A percentile compares a stretch with the other conserved stretches of the same genome.
These are phyloP conservation scores for Debaryomyces coudertii DNA, from an alignment of 1,139 yeast genomes.

Conservation along the genomic window DNA sequence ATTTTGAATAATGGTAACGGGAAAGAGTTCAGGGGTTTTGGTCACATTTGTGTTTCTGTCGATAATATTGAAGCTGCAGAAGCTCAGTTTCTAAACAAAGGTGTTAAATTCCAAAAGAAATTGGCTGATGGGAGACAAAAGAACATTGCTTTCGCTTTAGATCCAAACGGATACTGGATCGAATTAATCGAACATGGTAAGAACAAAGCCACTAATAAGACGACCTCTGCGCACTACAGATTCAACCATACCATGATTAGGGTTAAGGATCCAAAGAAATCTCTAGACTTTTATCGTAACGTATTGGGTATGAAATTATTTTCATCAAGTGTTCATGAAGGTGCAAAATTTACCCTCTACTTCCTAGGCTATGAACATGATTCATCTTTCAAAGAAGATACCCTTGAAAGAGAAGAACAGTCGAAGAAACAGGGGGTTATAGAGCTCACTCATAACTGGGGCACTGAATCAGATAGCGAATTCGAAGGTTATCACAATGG, in stretches of 20 bases:
- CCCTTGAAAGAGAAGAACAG: constrained; percentile 32
- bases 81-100: constrained; percentile 54
- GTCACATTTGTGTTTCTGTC: constrained; percentile 88
- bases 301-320: constrained; percentile 80
- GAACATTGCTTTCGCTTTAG: constrained; percentile 90
- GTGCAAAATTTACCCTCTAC: constrained; percentile 81
- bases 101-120: constrained; percentile 80
- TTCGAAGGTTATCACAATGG: constrained; percentile 83
- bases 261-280: constrained; percentile 77
- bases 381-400: constrained; percentile 38
- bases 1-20: constrained; percentile 79
- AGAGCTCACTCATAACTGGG: constrained; percentile 94
- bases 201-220: constrained; percentile 39
- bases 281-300: constrained; percentile 75
- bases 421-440: constrained; percentile 64
- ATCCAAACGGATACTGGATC: constrained; percentile 97
- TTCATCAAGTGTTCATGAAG: constrained; percentile 56
- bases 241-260: constrained; percentile 94
- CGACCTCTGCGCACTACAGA: constrained; percentile 50
- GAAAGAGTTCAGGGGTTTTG: constrained; percentile 86
- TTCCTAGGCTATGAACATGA: constrained; percentile 72
- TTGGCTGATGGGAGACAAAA: constrained; percentile 88
- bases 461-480: constrained; percentile 77
- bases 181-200: constrained; percentile 74
- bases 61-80: constrained; percentile 74